phyloP scores from a whole-genome alignment of 352 stramenopile species.

The Achlya hypogyna region DNA sequence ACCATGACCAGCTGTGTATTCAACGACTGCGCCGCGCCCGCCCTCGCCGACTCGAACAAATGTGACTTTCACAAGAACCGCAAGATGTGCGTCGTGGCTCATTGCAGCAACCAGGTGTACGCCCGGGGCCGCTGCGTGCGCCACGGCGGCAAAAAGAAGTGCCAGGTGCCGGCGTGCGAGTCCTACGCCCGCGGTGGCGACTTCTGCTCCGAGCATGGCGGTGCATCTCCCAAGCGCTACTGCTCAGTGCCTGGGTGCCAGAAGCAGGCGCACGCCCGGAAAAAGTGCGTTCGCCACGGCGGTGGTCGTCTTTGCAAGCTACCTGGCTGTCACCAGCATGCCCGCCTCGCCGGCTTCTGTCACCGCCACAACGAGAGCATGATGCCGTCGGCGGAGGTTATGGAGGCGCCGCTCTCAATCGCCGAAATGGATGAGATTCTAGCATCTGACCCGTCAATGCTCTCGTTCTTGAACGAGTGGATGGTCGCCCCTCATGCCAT shows the following conservation, averaged over 20 bases:
- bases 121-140: conserved; percentile 61
- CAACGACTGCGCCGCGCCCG: conserved; percentile 11
- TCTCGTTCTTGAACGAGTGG: conserved; percentile 6
- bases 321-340: conserved; percentile 14
- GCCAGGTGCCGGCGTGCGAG: conserved; percentile 56
- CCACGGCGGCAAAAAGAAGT: conserved; percentile 81
- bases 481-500: not conserved
- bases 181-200: conserved; percentile 26
- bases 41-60: conserved; percentile 14
- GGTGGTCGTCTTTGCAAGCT: conserved; percentile 10
- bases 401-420: not conserved
- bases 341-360: conserved; percentile 9
- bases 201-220: conserved; percentile 18
- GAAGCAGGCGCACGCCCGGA: conserved; percentile 15
- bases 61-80: conserved; percentile 19
- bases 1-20: too few relatives aligned
- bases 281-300: conserved; percentile 16
- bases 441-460: not conserved
- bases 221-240: conserved; percentile 11
- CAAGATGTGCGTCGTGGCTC: not conserved
- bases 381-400: not conserved
- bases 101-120: conserved; percentile 21
- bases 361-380: conserved; percentile 16
- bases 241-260: conserved; percentile 14
- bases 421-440: conserved; percentile 2